Base-by-base conservation (phyloP, 306 rosid genomes). In the Leucaena leucocephala region DNA sequence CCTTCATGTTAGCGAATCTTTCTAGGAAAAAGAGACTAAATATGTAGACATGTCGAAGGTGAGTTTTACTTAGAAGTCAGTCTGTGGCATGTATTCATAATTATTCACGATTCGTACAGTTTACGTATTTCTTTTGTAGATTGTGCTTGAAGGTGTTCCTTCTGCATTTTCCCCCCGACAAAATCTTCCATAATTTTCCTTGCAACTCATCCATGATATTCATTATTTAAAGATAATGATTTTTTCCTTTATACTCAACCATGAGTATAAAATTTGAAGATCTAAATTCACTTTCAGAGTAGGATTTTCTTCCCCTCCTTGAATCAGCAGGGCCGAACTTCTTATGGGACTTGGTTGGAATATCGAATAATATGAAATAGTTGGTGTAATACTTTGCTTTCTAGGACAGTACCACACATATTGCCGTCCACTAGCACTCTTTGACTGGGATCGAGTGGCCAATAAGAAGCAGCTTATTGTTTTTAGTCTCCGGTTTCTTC, bases 1-100 rank as follows among this genome's bases (percentile, higher is more conserved):
- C 46, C 50, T 54, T 72, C 33, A 71, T 65, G 15, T 16, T 43
- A 77, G 69, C 35, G n/a, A 46, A 55, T 3, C 73, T 83, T 82
- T 71, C 36, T 61, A 50, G 10, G 0, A 14, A 62, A 16, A 38
- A n/a, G 16, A 17, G 2, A 64, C 45, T 11, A 6, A 36, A 8
- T 27, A 27, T 27, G 14, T 38, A 2, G 14, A 27, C 5, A 38
- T 9, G 4, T 35, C 35, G 35, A 4, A 63, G 19, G 21, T 35
- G 9, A 15, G 5, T 35, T 15, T 14, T 38, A 35, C 9, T 63
- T 7, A 11, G 14, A 27, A 33, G 12, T 52, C 22, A 17, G 59
- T 4, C 19, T 52, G 59, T 52, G 59, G 59, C 27, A 5, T 62
- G 16, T 62, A 34, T 55, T 8, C 8, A 59, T 59, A 7, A 9